phyloP scores from a whole-genome alignment of 345 rosid genomes.

The Citrus maxima region DNA sequence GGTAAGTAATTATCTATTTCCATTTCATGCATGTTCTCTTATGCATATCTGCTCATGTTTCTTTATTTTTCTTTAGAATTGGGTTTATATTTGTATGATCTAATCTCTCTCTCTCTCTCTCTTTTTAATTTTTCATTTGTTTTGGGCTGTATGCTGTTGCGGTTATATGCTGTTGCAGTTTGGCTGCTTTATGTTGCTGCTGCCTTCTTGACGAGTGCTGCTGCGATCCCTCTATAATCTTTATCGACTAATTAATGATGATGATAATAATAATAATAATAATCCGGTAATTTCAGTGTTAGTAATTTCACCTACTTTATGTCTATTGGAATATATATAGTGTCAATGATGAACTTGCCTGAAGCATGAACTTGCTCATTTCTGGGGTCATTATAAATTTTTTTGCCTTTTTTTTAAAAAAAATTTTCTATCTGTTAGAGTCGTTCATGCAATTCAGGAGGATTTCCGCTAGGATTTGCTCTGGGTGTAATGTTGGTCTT shows the following conservation, averaged over 20 bases:
- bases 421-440: no score
- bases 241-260: constrained; percentile 12
- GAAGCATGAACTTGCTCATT: no score
- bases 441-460: no score
- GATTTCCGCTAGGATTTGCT: no score
- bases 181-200: constrained; percentile 71
- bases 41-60: neutral
- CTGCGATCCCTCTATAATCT: constrained; percentile 63
- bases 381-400: no score
- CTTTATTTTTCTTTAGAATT: neutral
- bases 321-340: no score
- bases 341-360: no score
- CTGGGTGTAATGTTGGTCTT: no score
- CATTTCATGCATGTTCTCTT: neutral
- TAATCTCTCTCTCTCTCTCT: neutral
- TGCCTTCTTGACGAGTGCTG: constrained; percentile 70
- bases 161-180: constrained; percentile 29
- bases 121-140: neutral
- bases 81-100: neutral
- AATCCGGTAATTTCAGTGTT: neutral
- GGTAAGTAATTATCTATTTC: constrained; percentile 23
- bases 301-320: neutral
- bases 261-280: neutral
- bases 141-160: neutral
- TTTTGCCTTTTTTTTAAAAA: no score